Evolutionary conservation across 2,329 filamentous ascomycete genomes (phyloP), one percentile per base, ranked within the genome.

Genomic region (Hirsutella rhossiliensis): DNA sequence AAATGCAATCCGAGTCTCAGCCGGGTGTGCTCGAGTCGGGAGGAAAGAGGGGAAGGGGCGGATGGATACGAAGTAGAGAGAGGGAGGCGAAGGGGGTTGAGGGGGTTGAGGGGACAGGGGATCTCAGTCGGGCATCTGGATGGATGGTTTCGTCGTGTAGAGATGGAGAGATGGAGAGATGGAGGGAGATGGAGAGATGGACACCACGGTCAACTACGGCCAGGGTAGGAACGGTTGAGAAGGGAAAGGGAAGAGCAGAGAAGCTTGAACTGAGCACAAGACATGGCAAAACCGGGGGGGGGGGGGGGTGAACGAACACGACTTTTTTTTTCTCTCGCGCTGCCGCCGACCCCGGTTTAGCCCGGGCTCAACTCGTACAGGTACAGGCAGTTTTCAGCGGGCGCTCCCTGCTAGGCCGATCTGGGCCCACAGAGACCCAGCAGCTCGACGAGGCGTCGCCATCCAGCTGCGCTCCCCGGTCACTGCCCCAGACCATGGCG

Each of bases 381-480:
- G 15, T 36, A 36, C 34, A 36, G 34, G 9, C 6, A 18, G 34
- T 7, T 11, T 15, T 15, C 18, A 17, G 34, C 9, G 15, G 34
- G 18, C 18, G 34, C 23, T 23, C 38, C 27, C n/a, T 36, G 27
- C 41, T 43, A 41, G 44, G 41, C 32, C 44, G 44, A 46, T 46
- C 44, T 43, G 34, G 34, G 18, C 34, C 15, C 15, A 37, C 31
- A 34, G 31, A 34, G 34, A 15, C 34, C 34, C 23, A 27, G 23
- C 23, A 27, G 23, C 6, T 27, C 23, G 9, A 27, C 23, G 23
- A 27, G 23, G 23, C 23, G 23, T 27, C 23, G 23, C 23, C 23
- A 27, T 27, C n/a, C 23, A 27, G 9, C 23, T 27, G 6, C 3
- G 23, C 23, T 27, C 23, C 23, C 23, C 23, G 6, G 23, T 27